Conservation (phyloP, 2,329 filamentous ascomycete species). For the Claviceps sp. region DNA sequence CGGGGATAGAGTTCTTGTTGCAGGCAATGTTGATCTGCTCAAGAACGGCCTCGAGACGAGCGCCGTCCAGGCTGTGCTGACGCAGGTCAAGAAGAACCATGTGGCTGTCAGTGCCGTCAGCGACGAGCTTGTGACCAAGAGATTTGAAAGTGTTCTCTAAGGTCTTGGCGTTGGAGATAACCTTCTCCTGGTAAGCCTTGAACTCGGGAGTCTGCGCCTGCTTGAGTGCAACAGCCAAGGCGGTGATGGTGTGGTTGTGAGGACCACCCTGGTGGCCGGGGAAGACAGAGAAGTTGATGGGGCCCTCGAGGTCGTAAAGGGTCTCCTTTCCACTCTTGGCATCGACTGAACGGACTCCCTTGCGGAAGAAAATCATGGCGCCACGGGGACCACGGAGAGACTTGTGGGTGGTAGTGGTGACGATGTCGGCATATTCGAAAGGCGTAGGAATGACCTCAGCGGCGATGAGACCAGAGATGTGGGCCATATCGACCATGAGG, state of each 20-base stretch:
- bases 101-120: slow-evolving; percentile 93
- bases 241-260: slow-evolving; percentile 99
- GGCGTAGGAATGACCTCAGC: slow-evolving; percentile 87
- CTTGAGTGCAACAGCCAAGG: slow-evolving; percentile 85
- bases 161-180: slow-evolving; percentile 85
- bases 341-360: slow-evolving; percentile 82
- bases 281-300: slow-evolving; percentile 99
- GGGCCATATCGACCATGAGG: slow-evolving; percentile 94
- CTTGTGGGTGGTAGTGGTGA: slow-evolving; percentile 98
- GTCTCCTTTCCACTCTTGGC: slow-evolving; percentile 82
- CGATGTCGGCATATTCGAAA: slow-evolving; percentile 85
- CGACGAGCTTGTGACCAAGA: slow-evolving; percentile 86
- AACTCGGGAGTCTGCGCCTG: slow-evolving; percentile 87
- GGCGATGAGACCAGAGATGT: slow-evolving; percentile 92
- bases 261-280: slow-evolving; percentile 96
- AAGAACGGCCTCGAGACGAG: slow-evolving; percentile 87
- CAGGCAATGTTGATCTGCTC: slow-evolving; percentile 98
- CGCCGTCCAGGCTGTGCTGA: slow-evolving; percentile 75
- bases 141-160: slow-evolving; percentile 74
- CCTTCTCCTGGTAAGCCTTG: slow-evolving; percentile 84
- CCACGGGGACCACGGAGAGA: slow-evolving; percentile 92
- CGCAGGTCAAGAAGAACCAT: slow-evolving; percentile 93
- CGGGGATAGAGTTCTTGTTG: slow-evolving; percentile 99
- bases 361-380: slow-evolving; percentile 99
- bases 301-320: slow-evolving; percentile 84